phyloP scores from a whole-genome alignment of 2,329 filamentous ascomycete species.

The Blastomyces emzantsi region DNA sequence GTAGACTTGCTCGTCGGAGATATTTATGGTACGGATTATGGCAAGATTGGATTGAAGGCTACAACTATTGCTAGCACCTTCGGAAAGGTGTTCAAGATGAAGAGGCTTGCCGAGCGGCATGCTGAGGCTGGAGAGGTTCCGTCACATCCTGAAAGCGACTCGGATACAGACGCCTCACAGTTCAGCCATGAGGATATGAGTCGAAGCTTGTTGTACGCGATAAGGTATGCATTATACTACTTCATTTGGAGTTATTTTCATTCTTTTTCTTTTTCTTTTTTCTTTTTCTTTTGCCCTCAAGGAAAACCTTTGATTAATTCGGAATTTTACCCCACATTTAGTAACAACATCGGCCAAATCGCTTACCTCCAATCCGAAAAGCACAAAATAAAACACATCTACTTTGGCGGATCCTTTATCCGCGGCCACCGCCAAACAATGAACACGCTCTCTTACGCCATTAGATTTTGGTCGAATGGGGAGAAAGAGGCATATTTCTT shows the following conservation, averaged over 20 bases:
- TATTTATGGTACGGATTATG: slow-evolving; percentile 93
- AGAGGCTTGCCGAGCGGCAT: slow-evolving; percentile 68
- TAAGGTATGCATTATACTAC: slow-evolving; percentile 44
- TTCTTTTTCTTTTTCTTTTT: background rate
- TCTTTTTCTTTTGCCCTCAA: background rate
- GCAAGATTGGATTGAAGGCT: slow-evolving; percentile 91
- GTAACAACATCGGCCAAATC: slow-evolving; percentile 97
- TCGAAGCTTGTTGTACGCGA: slow-evolving; percentile 82
- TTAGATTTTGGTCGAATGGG: slow-evolving; percentile 95
- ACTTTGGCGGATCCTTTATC: slow-evolving; percentile 96
- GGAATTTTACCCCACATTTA: slow-evolving; percentile 27
- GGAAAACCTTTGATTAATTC: background rate
- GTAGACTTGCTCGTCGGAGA: slow-evolving; percentile 97
- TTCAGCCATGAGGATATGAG: slow-evolving; percentile 83
- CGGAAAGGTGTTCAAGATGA: slow-evolving; percentile 92
- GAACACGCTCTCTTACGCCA: slow-evolving; percentile 93
- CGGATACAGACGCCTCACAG: slow-evolving; percentile 31
- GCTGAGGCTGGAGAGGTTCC: slow-evolving; percentile 63
- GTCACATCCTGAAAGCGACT: slow-evolving; percentile 42
- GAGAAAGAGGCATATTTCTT: slow-evolving; percentile 93
- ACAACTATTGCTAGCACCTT: slow-evolving; percentile 94
- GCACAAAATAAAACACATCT: slow-evolving; percentile 82
- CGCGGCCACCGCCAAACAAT: slow-evolving; percentile 94
- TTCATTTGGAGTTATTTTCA: background rate
- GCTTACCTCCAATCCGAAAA: slow-evolving; percentile 96